These are phyloP conservation scores for Verticillium nubilum DNA, from an alignment of 2,329 filamentous ascomycete genomes.

Conservation along the genomic window DNA sequence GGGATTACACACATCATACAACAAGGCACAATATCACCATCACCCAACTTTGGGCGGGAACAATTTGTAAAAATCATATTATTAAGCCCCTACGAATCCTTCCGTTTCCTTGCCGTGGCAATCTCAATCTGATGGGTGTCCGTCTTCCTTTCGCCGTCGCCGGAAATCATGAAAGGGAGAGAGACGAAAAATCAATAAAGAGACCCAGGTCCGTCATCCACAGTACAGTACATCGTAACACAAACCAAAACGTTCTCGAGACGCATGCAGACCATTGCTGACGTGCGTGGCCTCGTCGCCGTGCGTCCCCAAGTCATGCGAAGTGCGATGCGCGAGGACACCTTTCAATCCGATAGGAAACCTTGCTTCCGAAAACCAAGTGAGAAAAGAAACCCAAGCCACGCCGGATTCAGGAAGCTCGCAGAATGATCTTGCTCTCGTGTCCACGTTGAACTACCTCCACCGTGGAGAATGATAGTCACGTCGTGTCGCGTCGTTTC, in stretches of 20 bases:
- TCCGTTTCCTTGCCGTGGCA: not conserved
- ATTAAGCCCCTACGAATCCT: not conserved
- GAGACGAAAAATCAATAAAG: constrained; percentile 1
- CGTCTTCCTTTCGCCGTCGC: constrained; percentile 9
- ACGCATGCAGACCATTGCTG: constrained; percentile 6
- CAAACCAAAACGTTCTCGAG: constrained; percentile 7
- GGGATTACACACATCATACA: too few relatives aligned
- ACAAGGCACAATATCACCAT: too few relatives aligned
- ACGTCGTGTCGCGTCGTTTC: constrained; percentile 1
- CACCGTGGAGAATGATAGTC: not conserved
- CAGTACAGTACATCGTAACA: constrained; percentile 11
- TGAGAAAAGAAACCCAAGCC: constrained; percentile 1
- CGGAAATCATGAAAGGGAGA: constrained; percentile 12
- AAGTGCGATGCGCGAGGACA: not conserved
- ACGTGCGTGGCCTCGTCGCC: constrained; percentile 7
- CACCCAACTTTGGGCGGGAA: too few relatives aligned
- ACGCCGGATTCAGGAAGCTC: not conserved
- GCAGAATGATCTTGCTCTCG: not conserved
- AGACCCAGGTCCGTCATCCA: not conserved
- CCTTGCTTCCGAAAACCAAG: not conserved
- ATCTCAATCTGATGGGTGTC: constrained; percentile 11
- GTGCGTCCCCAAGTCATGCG: constrained; percentile 1
- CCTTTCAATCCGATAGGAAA: not conserved
- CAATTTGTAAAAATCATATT: not conserved
- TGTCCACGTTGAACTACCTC: not conserved